Evolutionary conservation across 768 basidiomycete species (phyloP).

Genomic region (Gloeophyllum trabeum): DNA sequence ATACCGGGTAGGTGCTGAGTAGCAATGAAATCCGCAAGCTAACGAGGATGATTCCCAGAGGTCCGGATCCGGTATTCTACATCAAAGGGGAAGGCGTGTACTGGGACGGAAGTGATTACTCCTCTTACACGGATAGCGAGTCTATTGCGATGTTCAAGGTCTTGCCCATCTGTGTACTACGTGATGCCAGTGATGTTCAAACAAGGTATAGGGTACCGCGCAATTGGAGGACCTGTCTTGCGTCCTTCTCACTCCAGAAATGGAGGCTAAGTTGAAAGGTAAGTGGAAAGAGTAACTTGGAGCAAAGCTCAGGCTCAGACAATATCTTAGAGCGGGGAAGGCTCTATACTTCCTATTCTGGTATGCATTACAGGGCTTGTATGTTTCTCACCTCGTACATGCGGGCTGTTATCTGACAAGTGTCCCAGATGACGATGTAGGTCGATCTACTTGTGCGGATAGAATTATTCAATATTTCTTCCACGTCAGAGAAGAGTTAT

Average conservation of each 20-base stretch:
- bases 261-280: constrained; percentile 7
- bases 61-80: too few species aligned
- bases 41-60: too few species aligned
- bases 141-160: too few species aligned
- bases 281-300: background rate
- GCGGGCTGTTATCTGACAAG: background rate
- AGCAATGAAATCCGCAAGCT: too few species aligned
- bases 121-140: too few species aligned
- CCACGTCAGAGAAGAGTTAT: constrained; percentile 13
- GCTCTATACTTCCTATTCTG: constrained; percentile 5
- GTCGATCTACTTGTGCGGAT: background rate
- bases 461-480: background rate
- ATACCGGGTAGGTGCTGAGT: too few species aligned
- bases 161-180: too few species aligned
- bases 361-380: constrained; percentile 10
- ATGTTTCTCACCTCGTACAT: background rate
- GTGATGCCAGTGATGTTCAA: too few species aligned
- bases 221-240: constrained; percentile 4
- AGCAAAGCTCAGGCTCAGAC: background rate
- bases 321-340: constrained; percentile 4
- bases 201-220: constrained; percentile 10
- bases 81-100: too few species aligned
- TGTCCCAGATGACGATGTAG: constrained; percentile 8
- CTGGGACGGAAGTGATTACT: too few species aligned
- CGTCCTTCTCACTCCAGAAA: constrained; percentile 5